Base-by-base conservation (phyloP, 768 basidiomycete genomes). In the Suillus paluster region DNA sequence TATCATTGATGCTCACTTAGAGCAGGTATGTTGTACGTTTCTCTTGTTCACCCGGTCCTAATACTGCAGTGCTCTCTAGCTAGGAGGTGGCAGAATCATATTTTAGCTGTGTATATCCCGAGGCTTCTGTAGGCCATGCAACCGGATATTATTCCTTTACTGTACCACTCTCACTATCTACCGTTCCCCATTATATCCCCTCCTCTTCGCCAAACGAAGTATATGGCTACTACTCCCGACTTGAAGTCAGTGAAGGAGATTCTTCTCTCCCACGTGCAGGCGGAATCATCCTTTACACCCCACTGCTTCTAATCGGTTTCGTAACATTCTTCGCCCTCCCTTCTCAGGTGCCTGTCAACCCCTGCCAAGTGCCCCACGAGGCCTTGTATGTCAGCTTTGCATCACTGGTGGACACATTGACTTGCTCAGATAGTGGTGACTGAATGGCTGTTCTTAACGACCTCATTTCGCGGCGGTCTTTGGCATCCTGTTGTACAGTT, bases 1-100 rank as follows among this genome's bases (percentile, higher is more conserved):
- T 67, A 75, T 80, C 61, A 83, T 90, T 54, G 88, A 90, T 67
- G 86, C 86, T 8, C 74, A 80, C 59, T 66, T 89, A 44, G 78
- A 81, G 63, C 87, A 89, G 78, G 86, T 84, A 60, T 36, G 80
- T 73, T 38, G 15, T 36, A 49, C 39, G 17, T 19, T 41, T 46
- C 52, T 56, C 57, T 57, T 58, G 36, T 45, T 21, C 1, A 19
- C 54, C 23, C 17, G 6, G 38, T 55, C 3, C 54, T 55, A 25
- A 55, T 39, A 7, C 54, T 6, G 17, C 17, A 5, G 11, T 15
- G 10, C 38, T 33, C 38, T 59, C 42, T 50, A 74, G 71, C 34
- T 73, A 54, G 71, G 71, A n/a, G 72, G 71, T 3, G 58, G 60
- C 54, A 19, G 10, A 21, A n/a, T 38, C 39, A 39, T 46, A 27